Conservation (phyloP, 2,329 filamentous ascomycete genomes). For the Seiridium unicorne region DNA sequence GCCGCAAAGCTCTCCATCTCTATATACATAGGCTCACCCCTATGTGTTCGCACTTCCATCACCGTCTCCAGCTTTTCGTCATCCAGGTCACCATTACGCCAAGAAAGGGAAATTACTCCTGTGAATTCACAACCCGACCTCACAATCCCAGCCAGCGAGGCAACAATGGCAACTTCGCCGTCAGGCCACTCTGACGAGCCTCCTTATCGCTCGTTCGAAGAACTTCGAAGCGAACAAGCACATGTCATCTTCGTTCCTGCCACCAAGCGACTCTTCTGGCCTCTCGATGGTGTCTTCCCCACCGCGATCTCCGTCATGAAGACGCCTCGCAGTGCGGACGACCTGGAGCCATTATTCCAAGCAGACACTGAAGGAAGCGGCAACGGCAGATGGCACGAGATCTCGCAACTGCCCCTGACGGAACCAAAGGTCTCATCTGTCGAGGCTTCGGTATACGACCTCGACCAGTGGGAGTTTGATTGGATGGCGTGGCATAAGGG, state of each 20-base stretch:
- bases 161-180: conserved; percentile 1
- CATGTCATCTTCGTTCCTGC: neutral
- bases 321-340: neutral
- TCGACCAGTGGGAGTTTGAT: conserved; percentile 21
- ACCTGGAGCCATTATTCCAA: neutral
- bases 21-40: too few species aligned
- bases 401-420: conserved; percentile 23
- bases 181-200: neutral
- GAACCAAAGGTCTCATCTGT: conserved; percentile 27
- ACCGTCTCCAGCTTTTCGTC: neutral
- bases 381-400: conserved; percentile 22
- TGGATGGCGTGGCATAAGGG: conserved; percentile 21
- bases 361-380: neutral
- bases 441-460: conserved; percentile 16
- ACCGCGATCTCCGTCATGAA: conserved; percentile 2
- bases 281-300: neutral
- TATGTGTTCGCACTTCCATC: too few species aligned
- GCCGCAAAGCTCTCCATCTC: too few species aligned
- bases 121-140: neutral
- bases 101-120: neutral
- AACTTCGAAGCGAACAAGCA: neutral
- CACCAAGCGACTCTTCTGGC: conserved; percentile 3
- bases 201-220: neutral
- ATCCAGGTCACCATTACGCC: neutral
- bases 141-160: neutral